Base-by-base conservation (phyloP, 768 basidiomycete species). In the Pulveroboletus sp. region DNA sequence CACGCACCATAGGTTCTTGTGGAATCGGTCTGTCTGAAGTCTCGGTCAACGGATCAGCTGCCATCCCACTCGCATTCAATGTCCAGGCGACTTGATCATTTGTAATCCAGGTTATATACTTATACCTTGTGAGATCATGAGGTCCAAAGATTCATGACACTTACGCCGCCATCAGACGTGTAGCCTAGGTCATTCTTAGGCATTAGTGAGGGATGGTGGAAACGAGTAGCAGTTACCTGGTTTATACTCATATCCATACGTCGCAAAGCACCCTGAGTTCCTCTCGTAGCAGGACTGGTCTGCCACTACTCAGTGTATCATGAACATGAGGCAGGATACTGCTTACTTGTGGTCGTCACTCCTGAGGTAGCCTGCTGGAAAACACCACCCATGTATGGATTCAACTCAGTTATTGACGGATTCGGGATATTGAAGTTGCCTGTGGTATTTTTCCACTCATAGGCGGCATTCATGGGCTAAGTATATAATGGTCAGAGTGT, bases 341-440 rank as follows among this genome's bases (percentile, higher is more conserved):
- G 60, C 74, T 59, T 55, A 82, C 79, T 75, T 15, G 89, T 89
- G 10, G 57, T 51, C 0, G 84, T 76, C 13, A 92, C 72, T 17
- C 72, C 83, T 6, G 90, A 93, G 0, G 85, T 85, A 3, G 91
- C 86, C 61, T 94, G 89, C 65, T 95, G 93, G 63, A 79, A 89
- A 8, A 76, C 77, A 42, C 86, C 87, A 38, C 93, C 93, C 15
- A 69, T 74, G 62, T 88, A 93, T 6, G 78, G 51, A 60, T 92
- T 92, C 38, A 83, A 65, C 21, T 56, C 48, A 0, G 83, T 82
- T 17, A 69, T 64, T n/a, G 65, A 67, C 1, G 72, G 60, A 61
- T 93, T 72, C 7, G 70, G 55, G 48, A 91, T 87, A 44, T 73
- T 67, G 32, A 80, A 64, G 54, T 81, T 88, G 36, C 76, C 71